A percentile compares a stretch with the other conserved stretches of the same genome.
These are phyloP conservation scores for Senecio squalidus DNA, from an alignment of 140 eudicot species.

Conservation along the genomic window DNA sequence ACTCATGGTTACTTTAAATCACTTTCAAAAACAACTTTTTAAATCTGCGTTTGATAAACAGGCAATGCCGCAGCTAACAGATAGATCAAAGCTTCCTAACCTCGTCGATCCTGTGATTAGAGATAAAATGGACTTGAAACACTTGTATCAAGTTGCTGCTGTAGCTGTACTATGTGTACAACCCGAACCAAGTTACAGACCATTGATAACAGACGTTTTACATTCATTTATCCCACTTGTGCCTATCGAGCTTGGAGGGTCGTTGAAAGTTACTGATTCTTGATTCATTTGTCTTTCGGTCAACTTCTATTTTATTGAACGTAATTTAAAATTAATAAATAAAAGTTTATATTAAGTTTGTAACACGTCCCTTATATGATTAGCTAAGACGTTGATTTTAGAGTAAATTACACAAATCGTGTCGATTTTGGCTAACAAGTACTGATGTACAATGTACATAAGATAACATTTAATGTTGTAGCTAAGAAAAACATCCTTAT, in stretches of 20 bases:
- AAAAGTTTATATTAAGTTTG: too few species aligned
- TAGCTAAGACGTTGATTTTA: too few species aligned
- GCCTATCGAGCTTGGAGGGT: constrained; percentile 91
- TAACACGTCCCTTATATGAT: too few species aligned
- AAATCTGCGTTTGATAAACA: constrained; percentile 22
- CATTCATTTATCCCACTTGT: constrained; percentile 96
- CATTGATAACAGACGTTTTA: constrained; percentile 80
- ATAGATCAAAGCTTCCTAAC: constrained; percentile 77
- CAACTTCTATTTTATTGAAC: too few species aligned
- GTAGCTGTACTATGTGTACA: constrained; percentile 94
- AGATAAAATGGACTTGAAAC: constrained; percentile 82
- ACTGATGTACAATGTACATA: constrained; percentile 14
- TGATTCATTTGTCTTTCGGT: constrained; percentile 2
- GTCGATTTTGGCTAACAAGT: too few species aligned
- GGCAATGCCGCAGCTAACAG: constrained; percentile 95
- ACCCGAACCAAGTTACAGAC: constrained; percentile 95
- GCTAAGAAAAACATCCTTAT: constrained; percentile 17
- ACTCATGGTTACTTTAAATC: neutral
- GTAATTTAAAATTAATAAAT: too few species aligned
- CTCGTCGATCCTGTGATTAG: constrained; percentile 74
- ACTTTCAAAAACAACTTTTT: neutral
- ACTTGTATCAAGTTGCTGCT: constrained; percentile 96
- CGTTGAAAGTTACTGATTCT: constrained; percentile 42
- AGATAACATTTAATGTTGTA: constrained; percentile 21
- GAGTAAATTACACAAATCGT: too few species aligned